Percentiles rank a stretch among this genome's conserved stretches.
Evolutionary conservation across 768 basidiomycete genomes (phyloP).

Genomic region (Neoboletus brunneissimus): DNA sequence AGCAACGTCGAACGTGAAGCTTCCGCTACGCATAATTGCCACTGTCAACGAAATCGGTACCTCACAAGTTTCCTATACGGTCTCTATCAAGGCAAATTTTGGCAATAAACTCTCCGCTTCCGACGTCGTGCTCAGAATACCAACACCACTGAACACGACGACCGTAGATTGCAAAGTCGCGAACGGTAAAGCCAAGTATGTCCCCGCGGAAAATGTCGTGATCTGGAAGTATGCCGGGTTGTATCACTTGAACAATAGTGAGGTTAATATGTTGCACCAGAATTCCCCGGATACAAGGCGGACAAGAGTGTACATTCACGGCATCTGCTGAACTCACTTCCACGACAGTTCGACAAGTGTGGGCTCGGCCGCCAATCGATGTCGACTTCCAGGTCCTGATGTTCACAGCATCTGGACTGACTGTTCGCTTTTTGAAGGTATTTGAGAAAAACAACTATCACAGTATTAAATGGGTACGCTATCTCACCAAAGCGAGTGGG

Average conservation of each 20-base stretch:
- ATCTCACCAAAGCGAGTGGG: conserved; percentile 91
- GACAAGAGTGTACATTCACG: conserved; percentile 82
- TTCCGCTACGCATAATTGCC: conserved; percentile 86
- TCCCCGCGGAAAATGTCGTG: conserved; percentile 92
- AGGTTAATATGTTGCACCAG: conserved; percentile 40
- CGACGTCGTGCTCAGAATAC: conserved; percentile 89
- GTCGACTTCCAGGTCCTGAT: conserved; percentile 99
- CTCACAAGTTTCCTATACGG: conserved; percentile 84
- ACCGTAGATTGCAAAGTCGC: conserved; percentile 89
- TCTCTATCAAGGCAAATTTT: conserved; percentile 87
- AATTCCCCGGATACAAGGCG: conserved; percentile 89
- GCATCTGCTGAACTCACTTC: conserved; percentile 81
- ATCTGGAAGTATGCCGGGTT: conserved; percentile 86
- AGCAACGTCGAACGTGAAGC: conserved; percentile 92
- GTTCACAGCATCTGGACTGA: conserved; percentile 95
- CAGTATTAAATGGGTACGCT: conserved; percentile 94
- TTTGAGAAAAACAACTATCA: conserved; percentile 96
- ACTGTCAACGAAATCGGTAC: conserved; percentile 94
- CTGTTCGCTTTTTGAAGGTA: conserved; percentile 96
- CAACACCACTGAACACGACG: conserved; percentile 94
- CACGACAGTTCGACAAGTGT: conserved; percentile 91
- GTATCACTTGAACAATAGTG: background rate
- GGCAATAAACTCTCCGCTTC: conserved; percentile 90
- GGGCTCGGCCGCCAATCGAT: conserved; percentile 97
- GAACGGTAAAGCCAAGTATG: conserved; percentile 95